Conservation (phyloP, 2,329 filamentous ascomycete genomes). For the Pyrenochaeta sp. region DNA sequence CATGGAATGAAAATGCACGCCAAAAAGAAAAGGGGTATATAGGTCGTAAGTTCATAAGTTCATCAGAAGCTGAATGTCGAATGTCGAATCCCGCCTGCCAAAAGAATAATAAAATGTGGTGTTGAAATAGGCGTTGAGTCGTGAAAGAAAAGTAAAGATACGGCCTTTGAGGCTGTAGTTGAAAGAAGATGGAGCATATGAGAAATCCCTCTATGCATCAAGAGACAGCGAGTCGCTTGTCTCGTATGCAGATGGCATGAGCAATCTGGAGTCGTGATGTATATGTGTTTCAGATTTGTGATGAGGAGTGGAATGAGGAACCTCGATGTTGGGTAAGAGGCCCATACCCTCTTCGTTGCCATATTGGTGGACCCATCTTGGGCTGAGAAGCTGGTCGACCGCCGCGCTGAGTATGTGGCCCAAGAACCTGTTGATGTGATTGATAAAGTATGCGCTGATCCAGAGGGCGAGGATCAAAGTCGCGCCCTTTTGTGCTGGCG, state of each 20-base stretch:
- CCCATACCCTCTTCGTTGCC: constrained; percentile 17
- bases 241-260: background rate
- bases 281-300: background rate
- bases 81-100: too few species aligned
- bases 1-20: background rate
- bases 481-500: constrained; percentile 23
- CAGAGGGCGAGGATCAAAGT: constrained; percentile 19
- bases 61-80: too few species aligned
- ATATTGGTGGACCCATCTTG: constrained; percentile 23
- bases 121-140: too few species aligned
- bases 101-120: too few species aligned
- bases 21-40: background rate
- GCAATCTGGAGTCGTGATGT: background rate
- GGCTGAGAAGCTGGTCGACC: constrained; percentile 10
- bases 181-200: too few species aligned
- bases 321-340: constrained; percentile 24
- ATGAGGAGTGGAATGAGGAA: constrained; percentile 9
- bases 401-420: constrained; percentile 3
- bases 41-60: too few species aligned
- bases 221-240: background rate
- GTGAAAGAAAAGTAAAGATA: too few species aligned
- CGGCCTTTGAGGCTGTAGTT: too few species aligned
- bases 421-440: constrained; percentile 19
- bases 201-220: too few species aligned
- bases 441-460: constrained; percentile 27